A percentile compares a stretch with the other conserved stretches of the same genome.
phyloP scores from a whole-genome alignment of 2,329 filamentous ascomycete genomes.

The Chaetomium sp. region DNA sequence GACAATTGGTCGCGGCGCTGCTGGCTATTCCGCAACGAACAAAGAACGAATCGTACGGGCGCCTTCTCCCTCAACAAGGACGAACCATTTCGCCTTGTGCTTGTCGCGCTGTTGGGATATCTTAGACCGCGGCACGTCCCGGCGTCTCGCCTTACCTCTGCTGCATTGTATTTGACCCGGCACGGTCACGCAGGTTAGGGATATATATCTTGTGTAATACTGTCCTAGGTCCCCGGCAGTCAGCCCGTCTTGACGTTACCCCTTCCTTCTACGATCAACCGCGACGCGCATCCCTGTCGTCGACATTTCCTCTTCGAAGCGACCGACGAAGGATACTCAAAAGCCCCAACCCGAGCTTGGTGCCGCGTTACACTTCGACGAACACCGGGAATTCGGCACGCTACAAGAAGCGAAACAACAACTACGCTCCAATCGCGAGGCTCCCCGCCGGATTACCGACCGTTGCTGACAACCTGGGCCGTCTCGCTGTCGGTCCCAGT shows the following conservation, averaged over 20 bases:
- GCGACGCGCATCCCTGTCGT: too few species aligned
- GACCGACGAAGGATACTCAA: too few species aligned
- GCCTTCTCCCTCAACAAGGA: neutral
- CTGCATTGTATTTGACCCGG: too few species aligned
- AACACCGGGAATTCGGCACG: neutral
- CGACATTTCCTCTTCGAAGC: too few species aligned
- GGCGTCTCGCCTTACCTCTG: neutral
- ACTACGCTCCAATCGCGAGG: neutral
- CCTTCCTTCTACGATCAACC: neutral
- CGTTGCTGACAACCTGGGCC: constrained; percentile 11
- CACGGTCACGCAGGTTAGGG: neutral
- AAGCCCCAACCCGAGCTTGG: neutral
- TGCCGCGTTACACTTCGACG: neutral
- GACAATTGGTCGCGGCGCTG: constrained; percentile 9
- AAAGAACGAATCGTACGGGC: constrained; percentile 8
- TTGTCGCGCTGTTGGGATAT: neutral
- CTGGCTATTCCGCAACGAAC: neutral
- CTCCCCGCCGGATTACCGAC: neutral
- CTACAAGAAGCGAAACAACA: neutral
- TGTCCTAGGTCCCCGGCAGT: neutral
- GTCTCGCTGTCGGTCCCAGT: constrained; percentile 6
- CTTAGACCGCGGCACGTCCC: neutral
- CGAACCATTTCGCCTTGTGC: neutral
- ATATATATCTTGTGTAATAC: constrained; percentile 4
- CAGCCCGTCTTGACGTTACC: neutral